Evolutionary conservation across 106 monocot species (phyloP), one percentile per base, ranked within the genome.

Genomic region (Dendrobium chrysotoxum): DNA sequence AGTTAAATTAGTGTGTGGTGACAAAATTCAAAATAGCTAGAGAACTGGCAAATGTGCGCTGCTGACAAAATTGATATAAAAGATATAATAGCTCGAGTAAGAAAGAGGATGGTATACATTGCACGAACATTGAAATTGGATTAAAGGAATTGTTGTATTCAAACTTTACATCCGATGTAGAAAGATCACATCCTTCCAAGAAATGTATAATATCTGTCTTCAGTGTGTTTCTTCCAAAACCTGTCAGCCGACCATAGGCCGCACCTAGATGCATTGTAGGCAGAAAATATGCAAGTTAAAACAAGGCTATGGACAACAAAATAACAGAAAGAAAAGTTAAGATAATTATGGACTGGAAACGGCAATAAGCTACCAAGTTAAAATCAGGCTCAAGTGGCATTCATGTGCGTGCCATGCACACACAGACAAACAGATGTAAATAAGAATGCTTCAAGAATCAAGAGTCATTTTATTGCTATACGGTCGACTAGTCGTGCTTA

Each of bases 121-220:
- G 57, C 78, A 77, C 91, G 42, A 80, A 96, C 96, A 85, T 83
- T 82, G 82, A 86, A 81, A 79, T 57, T 18, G 88, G 91, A 79
- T 26, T 73, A 85, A 86, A 96, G 61, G 40, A 39, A 64, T 68
- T 84, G 79, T 87, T 96, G 70, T 96, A 96, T 68, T 87, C 90
- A 61, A 92, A 84, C 88, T 96, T 96, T 31, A 96, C 44, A 85
- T 96, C 87, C 38, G 85, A 72, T 28, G 79, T 54, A 67, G 85
- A 93, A 76, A 96, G 41, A 41, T 89, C 80, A 78, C 89, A 92
- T 78, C 87, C 93, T 85, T 96, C 96, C 13, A 93, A 80, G 78
- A 82, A 80, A 85, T 90, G 90, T 78, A 96, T 85, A 79, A 94
- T 70, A 81, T 96, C 96, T 47, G 93, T 90, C 82, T 96, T 96